These are phyloP conservation scores for Lumnitzera racemosa DNA, from an alignment of 345 rosid genomes.

Conservation along the genomic window DNA sequence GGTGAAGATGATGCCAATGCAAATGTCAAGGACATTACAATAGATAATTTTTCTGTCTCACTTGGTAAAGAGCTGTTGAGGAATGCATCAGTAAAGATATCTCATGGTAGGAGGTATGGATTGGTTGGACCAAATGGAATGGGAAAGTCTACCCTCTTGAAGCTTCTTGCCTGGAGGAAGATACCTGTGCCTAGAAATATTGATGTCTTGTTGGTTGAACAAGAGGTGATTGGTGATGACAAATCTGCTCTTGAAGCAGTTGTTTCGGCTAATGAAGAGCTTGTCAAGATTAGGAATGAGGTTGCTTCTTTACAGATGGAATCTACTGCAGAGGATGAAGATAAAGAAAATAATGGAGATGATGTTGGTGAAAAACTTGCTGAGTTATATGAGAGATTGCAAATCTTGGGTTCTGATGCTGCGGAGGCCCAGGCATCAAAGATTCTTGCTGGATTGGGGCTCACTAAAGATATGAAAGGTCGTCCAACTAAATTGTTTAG, in stretches of 20 bases:
- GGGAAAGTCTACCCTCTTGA: constrained; percentile 91
- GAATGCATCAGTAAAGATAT: constrained; percentile 79
- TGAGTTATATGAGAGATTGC: constrained; percentile 76
- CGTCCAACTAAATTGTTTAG: constrained; percentile 78
- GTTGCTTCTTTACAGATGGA: constrained; percentile 49
- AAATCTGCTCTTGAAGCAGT: constrained; percentile 81
- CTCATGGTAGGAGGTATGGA: constrained; percentile 96
- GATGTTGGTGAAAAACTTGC: constrained; percentile 80
- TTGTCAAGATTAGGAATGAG: constrained; percentile 56
- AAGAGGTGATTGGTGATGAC: constrained; percentile 90
- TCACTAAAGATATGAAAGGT: constrained; percentile 83
- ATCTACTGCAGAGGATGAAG: constrained; percentile 24
- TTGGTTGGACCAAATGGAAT: constrained; percentile 93
- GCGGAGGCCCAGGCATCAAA: constrained; percentile 94
- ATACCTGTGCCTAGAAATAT: constrained; percentile 92
- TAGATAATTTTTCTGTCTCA: constrained; percentile 86
- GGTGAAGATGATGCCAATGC: constrained; percentile 88
- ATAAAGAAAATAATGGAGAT: constrained; percentile 33
- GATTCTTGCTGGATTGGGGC: constrained; percentile 94
- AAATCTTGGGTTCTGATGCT: constrained; percentile 86
- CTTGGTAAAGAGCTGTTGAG: constrained; percentile 89
- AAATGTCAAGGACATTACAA: constrained; percentile 74
- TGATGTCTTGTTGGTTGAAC: constrained; percentile 92
- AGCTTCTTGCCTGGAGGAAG: constrained; percentile 97
- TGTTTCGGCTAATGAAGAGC: constrained; percentile 86